A percentile compares a stretch with the other conserved stretches of the same genome.
Conservation (phyloP, 371 early-diverging fungal genomes). For the Mucor irregularis region DNA sequence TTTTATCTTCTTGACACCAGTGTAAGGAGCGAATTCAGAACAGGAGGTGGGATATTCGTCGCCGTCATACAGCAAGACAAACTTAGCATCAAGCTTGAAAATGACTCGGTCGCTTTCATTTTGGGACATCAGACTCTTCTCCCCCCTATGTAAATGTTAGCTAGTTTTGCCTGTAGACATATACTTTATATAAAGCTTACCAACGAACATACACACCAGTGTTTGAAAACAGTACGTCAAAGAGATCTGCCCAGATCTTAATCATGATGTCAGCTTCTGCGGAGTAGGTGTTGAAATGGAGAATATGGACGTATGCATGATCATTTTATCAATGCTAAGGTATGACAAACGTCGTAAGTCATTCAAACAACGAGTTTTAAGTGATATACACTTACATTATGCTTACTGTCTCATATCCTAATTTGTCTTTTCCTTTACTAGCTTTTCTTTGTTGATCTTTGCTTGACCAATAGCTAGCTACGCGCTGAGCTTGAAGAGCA, state of each 20-base stretch:
- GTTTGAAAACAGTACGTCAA: conserved; percentile 1
- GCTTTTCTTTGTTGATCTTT: background rate
- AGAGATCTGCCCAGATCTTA: background rate
- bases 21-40: background rate
- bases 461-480: conserved; percentile 1
- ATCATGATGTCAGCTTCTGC: conserved; percentile 7
- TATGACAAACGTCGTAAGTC: background rate
- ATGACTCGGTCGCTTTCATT: background rate
- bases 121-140: conserved; percentile 1
- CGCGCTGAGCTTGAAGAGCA: too few relatives aligned
- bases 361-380: conserved; percentile 8
- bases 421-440: background rate
- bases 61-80: conserved; percentile 5
- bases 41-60: conserved; percentile 2
- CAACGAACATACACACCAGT: background rate
- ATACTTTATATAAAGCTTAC: conserved; percentile 2
- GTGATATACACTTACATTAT: conserved; percentile 7
- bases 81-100: conserved; percentile 12
- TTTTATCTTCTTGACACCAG: background rate
- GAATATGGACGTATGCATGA: background rate
- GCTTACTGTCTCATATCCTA: conserved; percentile 4
- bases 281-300: background rate
- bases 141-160: conserved; percentile 3
- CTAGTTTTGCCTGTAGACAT: conserved; percentile 9
- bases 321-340: conserved; percentile 4